Conservation (phyloP, 805 yeast species). For the Nakazawaea ernobii region DNA sequence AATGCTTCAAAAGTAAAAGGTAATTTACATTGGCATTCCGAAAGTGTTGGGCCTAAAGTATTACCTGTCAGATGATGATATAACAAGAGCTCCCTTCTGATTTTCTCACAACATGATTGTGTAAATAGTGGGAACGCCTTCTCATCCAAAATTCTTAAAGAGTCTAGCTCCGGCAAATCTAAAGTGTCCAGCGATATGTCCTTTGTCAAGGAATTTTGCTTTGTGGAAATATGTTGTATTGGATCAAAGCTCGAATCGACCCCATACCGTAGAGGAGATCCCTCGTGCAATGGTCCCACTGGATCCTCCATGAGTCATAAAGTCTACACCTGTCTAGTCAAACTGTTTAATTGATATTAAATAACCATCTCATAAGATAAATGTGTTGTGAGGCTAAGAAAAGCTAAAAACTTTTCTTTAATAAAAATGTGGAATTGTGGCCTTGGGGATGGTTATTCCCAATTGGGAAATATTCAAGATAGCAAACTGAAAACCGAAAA, state of each 20-base stretch:
- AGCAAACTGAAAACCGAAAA: too few relatives aligned
- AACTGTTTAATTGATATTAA: too few relatives aligned
- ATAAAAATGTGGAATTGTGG: neutral
- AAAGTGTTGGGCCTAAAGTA: constrained; percentile 29
- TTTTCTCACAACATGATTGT: constrained; percentile 34
- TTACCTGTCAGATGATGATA: constrained; percentile 19
- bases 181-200: constrained; percentile 13
- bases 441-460: constrained; percentile 7
- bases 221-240: constrained; percentile 16
- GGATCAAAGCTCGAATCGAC: constrained; percentile 17
- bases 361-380: too few relatives aligned
- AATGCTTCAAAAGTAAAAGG: constrained; percentile 51
- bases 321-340: too few relatives aligned
- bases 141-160: constrained; percentile 20
- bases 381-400: too few relatives aligned
- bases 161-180: constrained; percentile 11
- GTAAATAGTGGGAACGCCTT: constrained; percentile 39
- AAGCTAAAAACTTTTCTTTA: neutral
- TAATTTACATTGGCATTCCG: constrained; percentile 21
- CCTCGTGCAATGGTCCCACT: too few relatives aligned
- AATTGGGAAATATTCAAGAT: constrained; percentile 7
- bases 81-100: constrained; percentile 32
- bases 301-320: constrained; percentile 4
- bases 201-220: constrained; percentile 13
- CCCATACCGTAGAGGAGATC: too few relatives aligned